Conservation (phyloP, 2,329 filamentous ascomycete genomes). For the Colletotrichum sp. region DNA sequence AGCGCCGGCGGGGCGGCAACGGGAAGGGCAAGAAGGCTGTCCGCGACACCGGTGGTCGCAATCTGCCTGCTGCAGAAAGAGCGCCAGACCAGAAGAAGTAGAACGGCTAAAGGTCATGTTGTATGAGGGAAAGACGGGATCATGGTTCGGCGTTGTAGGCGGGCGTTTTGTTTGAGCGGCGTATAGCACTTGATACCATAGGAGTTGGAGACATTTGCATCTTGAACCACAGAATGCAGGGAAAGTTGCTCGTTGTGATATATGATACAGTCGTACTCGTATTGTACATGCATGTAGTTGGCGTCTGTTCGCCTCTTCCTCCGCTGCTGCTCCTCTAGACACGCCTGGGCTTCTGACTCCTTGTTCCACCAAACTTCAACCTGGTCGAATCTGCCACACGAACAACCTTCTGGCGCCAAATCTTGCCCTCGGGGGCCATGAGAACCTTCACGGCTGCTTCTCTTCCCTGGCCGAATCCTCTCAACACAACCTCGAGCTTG, state of each 20-base stretch:
- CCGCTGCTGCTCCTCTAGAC: conserved; percentile 46
- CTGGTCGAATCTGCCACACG: conserved; percentile 86
- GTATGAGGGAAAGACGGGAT: background rate
- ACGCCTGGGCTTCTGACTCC: conserved; percentile 83
- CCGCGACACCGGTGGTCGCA: conserved; percentile 55
- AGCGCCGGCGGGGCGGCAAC: conserved; percentile 41
- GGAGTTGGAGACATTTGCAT: conserved; percentile 15
- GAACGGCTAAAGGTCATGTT: background rate
- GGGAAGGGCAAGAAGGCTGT: conserved; percentile 50
- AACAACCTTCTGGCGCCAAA: conserved; percentile 75
- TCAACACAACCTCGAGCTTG: conserved; percentile 78
- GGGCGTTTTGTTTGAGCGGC: conserved; percentile 9
- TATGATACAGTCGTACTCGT: conserved; percentile 38
- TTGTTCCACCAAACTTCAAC: conserved; percentile 94
- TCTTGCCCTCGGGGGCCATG: conserved; percentile 81
- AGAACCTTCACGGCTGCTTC: conserved; percentile 91
- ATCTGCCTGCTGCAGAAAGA: conserved; percentile 57
- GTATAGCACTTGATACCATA: conserved; percentile 20
- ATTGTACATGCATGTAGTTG: conserved; percentile 36
- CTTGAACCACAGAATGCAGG: conserved; percentile 7
- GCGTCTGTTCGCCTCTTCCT: background rate
- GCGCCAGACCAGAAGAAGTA: conserved; percentile 38
- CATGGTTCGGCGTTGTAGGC: background rate
- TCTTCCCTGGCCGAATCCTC: conserved; percentile 85
- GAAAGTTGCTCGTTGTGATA: conserved; percentile 25